Percentiles rank a stretch among this genome's conserved stretches.
Evolutionary conservation across 768 basidiomycete genomes (phyloP).

Genomic region (Trametes villosa): DNA sequence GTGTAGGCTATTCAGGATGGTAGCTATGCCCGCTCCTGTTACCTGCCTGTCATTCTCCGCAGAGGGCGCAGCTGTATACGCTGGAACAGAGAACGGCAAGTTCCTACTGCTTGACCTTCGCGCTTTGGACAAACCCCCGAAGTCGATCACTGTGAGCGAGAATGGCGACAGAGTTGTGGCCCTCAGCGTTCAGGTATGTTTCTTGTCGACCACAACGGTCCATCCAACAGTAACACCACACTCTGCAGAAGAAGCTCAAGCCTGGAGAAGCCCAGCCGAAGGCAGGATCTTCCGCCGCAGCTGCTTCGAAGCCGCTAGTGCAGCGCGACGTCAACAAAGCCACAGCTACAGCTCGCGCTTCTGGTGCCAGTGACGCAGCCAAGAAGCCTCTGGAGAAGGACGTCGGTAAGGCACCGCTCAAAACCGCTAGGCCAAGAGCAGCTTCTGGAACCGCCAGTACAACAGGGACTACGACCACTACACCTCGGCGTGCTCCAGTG

Average conservation of each 20-base stretch:
- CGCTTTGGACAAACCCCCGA: slow-evolving; percentile 67
- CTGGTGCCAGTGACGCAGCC: neutral
- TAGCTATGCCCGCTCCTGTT: slow-evolving; percentile 55
- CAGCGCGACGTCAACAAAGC: slow-evolving; percentile 30
- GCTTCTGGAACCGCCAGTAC: neutral
- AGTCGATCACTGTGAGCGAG: slow-evolving; percentile 53
- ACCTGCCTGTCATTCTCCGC: slow-evolving; percentile 70
- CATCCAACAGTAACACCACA: slow-evolving; percentile 25
- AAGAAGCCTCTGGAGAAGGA: slow-evolving; percentile 13
- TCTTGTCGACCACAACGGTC: neutral
- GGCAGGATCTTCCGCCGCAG: slow-evolving; percentile 15
- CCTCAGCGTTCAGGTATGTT: slow-evolving; percentile 60
- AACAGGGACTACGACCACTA: slow-evolving; percentile 7
- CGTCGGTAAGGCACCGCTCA: slow-evolving; percentile 2
- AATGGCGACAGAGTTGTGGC: slow-evolving; percentile 51
- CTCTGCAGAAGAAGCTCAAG: slow-evolving; percentile 28
- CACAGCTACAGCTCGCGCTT: neutral
- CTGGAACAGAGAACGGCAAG: slow-evolving; percentile 67
- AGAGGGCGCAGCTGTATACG: slow-evolving; percentile 68
- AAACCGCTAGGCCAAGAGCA: slow-evolving; percentile 1
- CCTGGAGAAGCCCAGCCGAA: slow-evolving; percentile 19
- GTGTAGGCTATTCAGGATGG: slow-evolving; percentile 59
- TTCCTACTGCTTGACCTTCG: slow-evolving; percentile 69
- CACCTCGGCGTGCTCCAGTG: slow-evolving; percentile 1
- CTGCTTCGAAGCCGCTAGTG: slow-evolving; percentile 30